A percentile compares a stretch with the other conserved stretches of the same genome.
These are phyloP conservation scores for Colletotrichum tropicale DNA, from an alignment of 2,329 filamentous ascomycete species.

Conservation along the genomic window DNA sequence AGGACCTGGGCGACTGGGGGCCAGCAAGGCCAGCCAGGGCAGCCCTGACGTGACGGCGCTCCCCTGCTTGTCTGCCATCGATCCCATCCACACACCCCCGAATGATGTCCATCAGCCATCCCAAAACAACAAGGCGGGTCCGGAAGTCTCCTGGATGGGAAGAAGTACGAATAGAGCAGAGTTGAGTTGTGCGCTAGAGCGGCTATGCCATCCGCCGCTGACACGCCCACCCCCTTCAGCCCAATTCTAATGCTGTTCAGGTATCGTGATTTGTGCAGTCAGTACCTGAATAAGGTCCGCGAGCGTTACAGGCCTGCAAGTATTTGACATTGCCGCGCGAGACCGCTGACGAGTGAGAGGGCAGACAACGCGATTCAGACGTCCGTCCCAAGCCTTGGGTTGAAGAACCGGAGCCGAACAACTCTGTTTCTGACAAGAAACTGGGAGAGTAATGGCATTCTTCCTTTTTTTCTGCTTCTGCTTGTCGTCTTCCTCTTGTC, in stretches of 20 bases:
- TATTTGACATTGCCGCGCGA: constrained; percentile 14
- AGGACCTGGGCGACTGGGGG: not conserved
- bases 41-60: constrained; percentile 6
- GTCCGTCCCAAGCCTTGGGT: constrained; percentile 2
- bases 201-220: constrained; percentile 17
- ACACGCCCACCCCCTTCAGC: constrained; percentile 17
- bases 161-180: not conserved
- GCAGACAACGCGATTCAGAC: constrained; percentile 12
- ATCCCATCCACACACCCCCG: not conserved
- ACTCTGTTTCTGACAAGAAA: not conserved
- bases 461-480: not conserved
- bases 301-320: constrained; percentile 2
- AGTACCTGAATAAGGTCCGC: constrained; percentile 14
- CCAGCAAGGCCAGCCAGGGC: not conserved
- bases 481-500: not conserved
- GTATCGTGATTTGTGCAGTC: constrained; percentile 5
- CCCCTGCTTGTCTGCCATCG: not conserved
- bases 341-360: constrained; percentile 2
- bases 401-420: constrained; percentile 3
- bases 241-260: constrained; percentile 12
- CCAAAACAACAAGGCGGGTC: constrained; percentile 10
- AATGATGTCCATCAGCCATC: constrained; percentile 1
- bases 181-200: constrained; percentile 17
- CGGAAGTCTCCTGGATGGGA: constrained; percentile 7
- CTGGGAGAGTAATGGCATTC: not conserved